Conservation (phyloP, 495 filamentous ascomycete species). For the Penicillium fimorum region DNA sequence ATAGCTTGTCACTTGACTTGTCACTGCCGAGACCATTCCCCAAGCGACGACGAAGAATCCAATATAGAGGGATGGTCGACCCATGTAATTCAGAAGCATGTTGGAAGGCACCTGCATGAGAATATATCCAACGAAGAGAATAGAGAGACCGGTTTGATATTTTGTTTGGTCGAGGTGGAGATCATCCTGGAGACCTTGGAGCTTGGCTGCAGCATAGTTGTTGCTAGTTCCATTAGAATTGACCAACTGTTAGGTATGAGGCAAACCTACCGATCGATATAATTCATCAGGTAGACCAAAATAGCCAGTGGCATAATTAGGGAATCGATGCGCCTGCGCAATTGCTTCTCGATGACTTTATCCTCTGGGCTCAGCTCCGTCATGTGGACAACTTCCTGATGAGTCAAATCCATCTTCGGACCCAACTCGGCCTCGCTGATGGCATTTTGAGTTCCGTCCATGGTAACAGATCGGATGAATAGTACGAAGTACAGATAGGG, state of each 20-base stretch:
- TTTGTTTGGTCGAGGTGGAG: conserved; percentile 38
- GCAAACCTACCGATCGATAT: conserved; percentile 47
- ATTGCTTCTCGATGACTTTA: conserved; percentile 44
- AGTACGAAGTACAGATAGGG: not conserved
- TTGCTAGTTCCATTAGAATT: conserved; percentile 36
- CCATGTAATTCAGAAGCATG: conserved; percentile 57
- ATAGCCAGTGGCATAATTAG: conserved; percentile 57
- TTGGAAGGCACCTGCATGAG: conserved; percentile 61
- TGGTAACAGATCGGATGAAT: not conserved
- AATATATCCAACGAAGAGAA: conserved; percentile 56
- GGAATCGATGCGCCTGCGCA: conserved; percentile 49
- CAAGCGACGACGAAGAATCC: conserved; percentile 53
- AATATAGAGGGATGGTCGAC: conserved; percentile 46
- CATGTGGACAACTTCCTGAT: conserved; percentile 45
- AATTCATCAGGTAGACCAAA: conserved; percentile 57
- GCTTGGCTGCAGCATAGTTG: conserved; percentile 55
- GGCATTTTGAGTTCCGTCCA: conserved; percentile 19
- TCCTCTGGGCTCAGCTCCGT: conserved; percentile 46
- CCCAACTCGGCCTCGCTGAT: conserved; percentile 42
- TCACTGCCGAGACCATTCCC: conserved; percentile 52
- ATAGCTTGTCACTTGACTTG: conserved; percentile 51
- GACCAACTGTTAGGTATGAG: not conserved
- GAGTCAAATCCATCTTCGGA: conserved; percentile 37
- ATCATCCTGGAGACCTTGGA: conserved; percentile 52
- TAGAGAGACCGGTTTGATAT: conserved; percentile 49